Percentiles rank a stretch among this genome's conserved stretches.
Conservation (phyloP, 805 yeast species). For the Candida tammaniensis region DNA sequence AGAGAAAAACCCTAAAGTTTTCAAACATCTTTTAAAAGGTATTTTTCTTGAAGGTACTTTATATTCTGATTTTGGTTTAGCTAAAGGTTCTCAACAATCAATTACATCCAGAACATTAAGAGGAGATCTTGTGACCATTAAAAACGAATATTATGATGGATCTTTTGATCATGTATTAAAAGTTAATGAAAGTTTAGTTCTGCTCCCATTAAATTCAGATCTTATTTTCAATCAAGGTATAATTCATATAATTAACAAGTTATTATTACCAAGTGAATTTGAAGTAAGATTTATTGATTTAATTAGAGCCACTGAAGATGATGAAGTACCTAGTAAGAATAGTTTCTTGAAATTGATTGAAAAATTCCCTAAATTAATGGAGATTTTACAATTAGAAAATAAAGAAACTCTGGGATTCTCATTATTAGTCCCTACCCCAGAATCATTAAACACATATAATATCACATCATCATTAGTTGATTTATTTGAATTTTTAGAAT, state of each 20-base stretch:
- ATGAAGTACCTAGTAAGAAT: conserved; percentile 31
- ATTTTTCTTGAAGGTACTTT: conserved; percentile 60
- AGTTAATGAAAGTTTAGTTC: conserved; percentile 30
- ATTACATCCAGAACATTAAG: conserved; percentile 19
- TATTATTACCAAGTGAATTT: conserved; percentile 57
- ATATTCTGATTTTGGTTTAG: conserved; percentile 57
- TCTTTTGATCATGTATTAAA: conserved; percentile 21
- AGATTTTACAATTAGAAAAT: conserved; percentile 36
- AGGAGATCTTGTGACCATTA: conserved; percentile 27
- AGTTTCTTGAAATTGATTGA: conserved; percentile 47
- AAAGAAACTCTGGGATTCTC: conserved; percentile 37
- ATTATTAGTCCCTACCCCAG: conserved; percentile 67
- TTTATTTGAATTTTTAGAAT: conserved; percentile 53
- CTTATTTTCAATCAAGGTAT: conserved; percentile 82
- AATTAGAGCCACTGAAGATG: conserved; percentile 50
- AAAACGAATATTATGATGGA: conserved; percentile 17
- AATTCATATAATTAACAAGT: conserved; percentile 60
- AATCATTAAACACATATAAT: conserved; percentile 52
- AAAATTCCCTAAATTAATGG: conserved; percentile 37
- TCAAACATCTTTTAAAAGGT: conserved; percentile 54
- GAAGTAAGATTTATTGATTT: conserved; percentile 55
- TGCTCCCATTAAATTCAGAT: conserved; percentile 51
- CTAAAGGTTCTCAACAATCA: conserved; percentile 14
- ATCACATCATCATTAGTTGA: conserved; percentile 41
- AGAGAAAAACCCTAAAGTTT: conserved; percentile 46